phyloP scores from a whole-genome alignment of 352 stramenopile genomes.

The Pythium pyrilobum region DNA sequence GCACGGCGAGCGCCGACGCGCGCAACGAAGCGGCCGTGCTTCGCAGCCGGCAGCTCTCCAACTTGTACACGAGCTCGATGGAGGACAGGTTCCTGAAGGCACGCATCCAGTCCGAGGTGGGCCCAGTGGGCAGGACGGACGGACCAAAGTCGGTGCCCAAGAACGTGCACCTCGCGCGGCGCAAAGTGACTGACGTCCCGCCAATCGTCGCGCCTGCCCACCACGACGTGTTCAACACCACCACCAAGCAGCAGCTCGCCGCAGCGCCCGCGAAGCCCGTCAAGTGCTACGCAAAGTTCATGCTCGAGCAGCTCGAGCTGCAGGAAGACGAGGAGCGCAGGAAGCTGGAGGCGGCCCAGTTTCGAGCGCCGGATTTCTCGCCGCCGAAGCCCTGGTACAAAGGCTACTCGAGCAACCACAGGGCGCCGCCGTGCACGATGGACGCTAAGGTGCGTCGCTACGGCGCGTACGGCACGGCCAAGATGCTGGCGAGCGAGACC shows the following conservation, averaged over 20 bases:
- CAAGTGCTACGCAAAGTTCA: slow-evolving; percentile 27
- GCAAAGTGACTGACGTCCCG: slow-evolving; percentile 3
- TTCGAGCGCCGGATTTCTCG: slow-evolving; percentile 18
- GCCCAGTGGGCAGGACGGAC: slow-evolving; percentile 3
- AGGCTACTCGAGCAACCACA: slow-evolving; percentile 27
- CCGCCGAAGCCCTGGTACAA: slow-evolving; percentile 48
- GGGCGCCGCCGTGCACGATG: slow-evolving; percentile 26
- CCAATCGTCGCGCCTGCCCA: slow-evolving; percentile 2
- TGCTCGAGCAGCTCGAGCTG: slow-evolving; percentile 18
- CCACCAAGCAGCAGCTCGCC: not conserved
- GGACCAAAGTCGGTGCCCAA: slow-evolving; percentile 18
- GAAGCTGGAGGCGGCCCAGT: slow-evolving; percentile 6
- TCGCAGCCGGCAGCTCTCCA: slow-evolving; percentile 39
- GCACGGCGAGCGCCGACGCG: slow-evolving; percentile 21
- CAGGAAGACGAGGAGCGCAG: slow-evolving; percentile 14
- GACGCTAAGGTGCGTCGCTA: slow-evolving; percentile 54
- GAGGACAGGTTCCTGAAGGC: slow-evolving; percentile 39
- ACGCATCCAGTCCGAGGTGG: not conserved
- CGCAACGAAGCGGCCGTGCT: slow-evolving; percentile 24
- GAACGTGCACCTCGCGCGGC: slow-evolving; percentile 4
- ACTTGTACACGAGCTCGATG: slow-evolving; percentile 37
- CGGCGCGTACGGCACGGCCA: slow-evolving; percentile 35
- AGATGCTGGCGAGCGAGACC: slow-evolving; percentile 32
- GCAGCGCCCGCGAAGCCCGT: slow-evolving; percentile 21
- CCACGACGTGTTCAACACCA: not conserved